Evolutionary conservation across 108 stramenopile species (phyloP).

Genomic region (Aurantiochytrium sp.): DNA sequence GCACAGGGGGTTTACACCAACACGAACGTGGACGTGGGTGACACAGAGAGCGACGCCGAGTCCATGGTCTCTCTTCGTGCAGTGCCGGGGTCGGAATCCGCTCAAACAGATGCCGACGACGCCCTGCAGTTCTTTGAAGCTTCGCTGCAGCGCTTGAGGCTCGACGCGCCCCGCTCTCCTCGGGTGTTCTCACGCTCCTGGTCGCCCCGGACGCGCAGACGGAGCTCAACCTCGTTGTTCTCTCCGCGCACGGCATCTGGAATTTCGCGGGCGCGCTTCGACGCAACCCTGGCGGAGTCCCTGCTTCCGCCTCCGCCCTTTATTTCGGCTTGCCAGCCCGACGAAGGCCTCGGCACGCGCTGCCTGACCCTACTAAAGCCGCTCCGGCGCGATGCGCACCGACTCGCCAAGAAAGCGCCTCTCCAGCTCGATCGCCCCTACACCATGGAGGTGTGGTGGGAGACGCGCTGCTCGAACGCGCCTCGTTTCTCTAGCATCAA

Average conservation of each 20-base stretch:
- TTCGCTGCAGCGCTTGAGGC: no score
- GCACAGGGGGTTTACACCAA: no score
- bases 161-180: no score
- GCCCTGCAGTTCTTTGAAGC: no score
- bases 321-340: neutral
- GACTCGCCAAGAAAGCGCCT: neutral
- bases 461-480: neutral
- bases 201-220: no score
- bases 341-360: neutral
- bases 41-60: neutral
- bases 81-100: no score
- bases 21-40: neutral
- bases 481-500: neutral
- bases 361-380: constrained; percentile 15
- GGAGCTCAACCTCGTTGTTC: no score
- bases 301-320: neutral
- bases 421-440: neutral
- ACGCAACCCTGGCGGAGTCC: neutral
- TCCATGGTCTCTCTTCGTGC: neutral
- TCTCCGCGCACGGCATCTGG: no score
- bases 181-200: no score
- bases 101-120: no score
- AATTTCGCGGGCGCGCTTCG: neutral
- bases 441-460: neutral
- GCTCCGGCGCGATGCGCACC: neutral